Percentiles rank a stretch among this genome's conserved stretches.
phyloP scores from a whole-genome alignment of 83 land plant genomes.

The Thuja plicata region DNA sequence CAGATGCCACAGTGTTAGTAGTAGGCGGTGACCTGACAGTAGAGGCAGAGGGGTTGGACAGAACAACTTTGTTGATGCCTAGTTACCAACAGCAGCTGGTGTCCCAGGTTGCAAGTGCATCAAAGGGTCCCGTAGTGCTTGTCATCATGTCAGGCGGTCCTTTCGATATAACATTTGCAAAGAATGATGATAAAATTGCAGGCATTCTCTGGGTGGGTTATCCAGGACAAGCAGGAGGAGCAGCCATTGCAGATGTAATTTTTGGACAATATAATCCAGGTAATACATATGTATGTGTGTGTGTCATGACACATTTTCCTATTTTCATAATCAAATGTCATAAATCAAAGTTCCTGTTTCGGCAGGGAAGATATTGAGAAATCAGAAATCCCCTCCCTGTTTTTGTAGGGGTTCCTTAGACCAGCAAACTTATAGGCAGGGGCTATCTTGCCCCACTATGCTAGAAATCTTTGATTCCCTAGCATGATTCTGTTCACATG shows the following conservation, averaged over 20 bases:
- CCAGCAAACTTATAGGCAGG: background rate
- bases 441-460: background rate
- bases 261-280: slow-evolving; percentile 83
- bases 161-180: slow-evolving; percentile 73
- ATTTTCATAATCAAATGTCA: background rate
- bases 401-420: background rate
- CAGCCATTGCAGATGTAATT: slow-evolving; percentile 76
- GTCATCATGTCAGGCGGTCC: slow-evolving; percentile 89
- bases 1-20: slow-evolving; percentile 39
- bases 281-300: slow-evolving; percentile 8
- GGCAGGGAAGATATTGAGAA: background rate
- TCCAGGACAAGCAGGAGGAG: slow-evolving; percentile 88
- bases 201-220: slow-evolving; percentile 89
- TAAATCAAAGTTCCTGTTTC: background rate
- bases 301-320: background rate
- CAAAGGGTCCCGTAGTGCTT: slow-evolving; percentile 74
- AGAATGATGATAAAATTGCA: slow-evolving; percentile 31
- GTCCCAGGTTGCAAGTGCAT: slow-evolving; percentile 36
- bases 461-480: background rate
- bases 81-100: slow-evolving; percentile 48
- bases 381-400: background rate
- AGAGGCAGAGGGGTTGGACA: slow-evolving; percentile 43
- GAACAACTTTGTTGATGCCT: slow-evolving; percentile 35
- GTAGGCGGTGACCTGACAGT: slow-evolving; percentile 40
- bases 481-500: background rate